Base-by-base conservation (phyloP, 163 green algal genomes). In the Scenedesmus sp. region DNA sequence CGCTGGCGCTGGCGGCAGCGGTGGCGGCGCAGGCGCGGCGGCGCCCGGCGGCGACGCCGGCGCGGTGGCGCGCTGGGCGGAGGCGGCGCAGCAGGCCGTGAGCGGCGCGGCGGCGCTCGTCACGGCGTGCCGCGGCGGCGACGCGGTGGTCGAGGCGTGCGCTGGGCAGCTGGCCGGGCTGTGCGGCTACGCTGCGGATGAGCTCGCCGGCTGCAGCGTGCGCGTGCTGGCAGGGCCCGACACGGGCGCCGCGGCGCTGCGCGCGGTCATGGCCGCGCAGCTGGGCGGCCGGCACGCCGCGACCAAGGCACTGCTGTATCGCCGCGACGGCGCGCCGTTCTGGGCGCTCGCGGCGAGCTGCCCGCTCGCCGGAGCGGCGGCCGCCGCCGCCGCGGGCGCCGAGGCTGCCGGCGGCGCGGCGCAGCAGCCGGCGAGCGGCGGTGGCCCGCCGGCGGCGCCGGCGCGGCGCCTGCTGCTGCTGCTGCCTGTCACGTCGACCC, bases 241-340 rank as follows among this genome's bases (percentile, higher is more conserved):
- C 13, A 78, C 66, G 17, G 39, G 31, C 54, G 81, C 77, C 63
- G 76, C 53, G 63, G 85, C 47, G 60, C 88, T 84, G 79, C 60
- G 66, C 17, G 70, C 72, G 58, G 60, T 82, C 7, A 63, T 84
- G 42, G 48, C 63, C 17, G 51, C 67, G 3, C 76, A 87, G 53
- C 70, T 77, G 45, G 36, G 29, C 3, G 45, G 65, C 20, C 53
- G 63, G 33, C 60, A 70, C 15, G 60, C 33, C 1, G 57, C 29
- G 1, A 63, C 79, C 11, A 86, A 86, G 78, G 29, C 91, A 54
- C 65, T 92, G 34, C 83, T 80, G 63, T 89, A 91, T 78, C 80
- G 63, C 24, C 77, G 76, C 29, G 75, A 90, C 51, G 88, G 88
- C 34, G 81, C 60, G 4, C 87, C 88, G 4, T 89, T 91, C 69